phyloP scores from a whole-genome alignment of 768 basidiomycete genomes.

The Amanita rimosa region DNA sequence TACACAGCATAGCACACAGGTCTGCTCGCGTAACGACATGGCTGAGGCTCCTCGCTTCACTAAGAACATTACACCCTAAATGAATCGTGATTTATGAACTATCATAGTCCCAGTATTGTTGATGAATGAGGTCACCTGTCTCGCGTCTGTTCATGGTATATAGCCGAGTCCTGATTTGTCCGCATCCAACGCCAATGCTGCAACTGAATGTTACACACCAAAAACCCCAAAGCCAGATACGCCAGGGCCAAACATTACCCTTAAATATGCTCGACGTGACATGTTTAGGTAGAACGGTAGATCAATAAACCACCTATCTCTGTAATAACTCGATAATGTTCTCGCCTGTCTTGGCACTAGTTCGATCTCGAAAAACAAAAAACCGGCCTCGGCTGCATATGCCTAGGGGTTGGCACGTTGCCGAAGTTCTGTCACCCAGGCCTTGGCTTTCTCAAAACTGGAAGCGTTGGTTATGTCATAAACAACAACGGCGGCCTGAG shows the following conservation, averaged over 20 bases:
- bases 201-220: slow-evolving; percentile 34
- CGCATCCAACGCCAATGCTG: too few relatives aligned
- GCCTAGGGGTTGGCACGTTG: slow-evolving; percentile 96
- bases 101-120: too few relatives aligned
- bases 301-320: slow-evolving; percentile 67
- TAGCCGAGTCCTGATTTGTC: too few relatives aligned
- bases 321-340: slow-evolving; percentile 92
- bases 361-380: slow-evolving; percentile 98
- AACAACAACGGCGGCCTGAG: slow-evolving; percentile 95
- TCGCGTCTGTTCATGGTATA: too few relatives aligned
- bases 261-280: slow-evolving; percentile 65
- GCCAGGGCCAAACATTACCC: too few relatives aligned
- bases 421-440: slow-evolving; percentile 99
- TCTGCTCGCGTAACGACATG: not conserved
- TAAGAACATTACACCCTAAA: too few relatives aligned
- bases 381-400: slow-evolving; percentile 89
- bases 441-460: slow-evolving; percentile 96
- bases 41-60: too few relatives aligned
- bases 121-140: too few relatives aligned
- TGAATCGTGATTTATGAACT: too few relatives aligned
- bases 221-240: slow-evolving; percentile 37
- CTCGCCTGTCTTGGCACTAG: slow-evolving; percentile 93
- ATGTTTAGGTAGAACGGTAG: slow-evolving; percentile 1
- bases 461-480: slow-evolving; percentile 96
- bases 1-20: not conserved